Conservation (phyloP, 768 basidiomycete species). For the Hericium erinaceus region DNA sequence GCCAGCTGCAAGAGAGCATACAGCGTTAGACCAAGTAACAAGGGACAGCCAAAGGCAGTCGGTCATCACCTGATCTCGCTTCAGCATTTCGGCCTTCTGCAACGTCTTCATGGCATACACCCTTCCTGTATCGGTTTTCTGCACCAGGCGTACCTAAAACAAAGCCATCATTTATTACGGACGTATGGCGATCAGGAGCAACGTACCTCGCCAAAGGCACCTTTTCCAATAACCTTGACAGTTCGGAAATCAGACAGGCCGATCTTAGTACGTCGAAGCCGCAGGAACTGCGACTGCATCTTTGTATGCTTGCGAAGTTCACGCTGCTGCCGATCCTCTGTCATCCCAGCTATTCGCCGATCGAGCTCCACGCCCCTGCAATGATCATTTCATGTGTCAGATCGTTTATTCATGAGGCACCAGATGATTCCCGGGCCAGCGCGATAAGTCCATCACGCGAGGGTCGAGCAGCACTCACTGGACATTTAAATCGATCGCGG, state of each 20-base stretch:
- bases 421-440: too few relatives aligned
- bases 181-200: not conserved
- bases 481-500: slow-evolving; percentile 90
- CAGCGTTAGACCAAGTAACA: not conserved
- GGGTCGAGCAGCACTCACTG: slow-evolving; percentile 39
- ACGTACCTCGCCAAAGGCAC: slow-evolving; percentile 93
- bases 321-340: slow-evolving; percentile 76
- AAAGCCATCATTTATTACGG: not conserved
- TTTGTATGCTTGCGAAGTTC: slow-evolving; percentile 52
- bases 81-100: slow-evolving; percentile 97
- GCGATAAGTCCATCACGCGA: not conserved
- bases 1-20: slow-evolving; percentile 53
- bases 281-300: slow-evolving; percentile 82
- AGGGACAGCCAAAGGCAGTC: not conserved
- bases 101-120: slow-evolving; percentile 99
- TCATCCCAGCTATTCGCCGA: slow-evolving; percentile 59
- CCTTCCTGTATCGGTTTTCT: slow-evolving; percentile 93
- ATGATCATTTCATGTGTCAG: not conserved
- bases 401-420: too few relatives aligned
- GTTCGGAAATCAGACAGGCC: slow-evolving; percentile 90
- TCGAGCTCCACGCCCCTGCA: slow-evolving; percentile 81
- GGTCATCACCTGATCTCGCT: slow-evolving; percentile 80
- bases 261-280: slow-evolving; percentile 81
- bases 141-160: slow-evolving; percentile 77
- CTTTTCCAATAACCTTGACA: slow-evolving; percentile 99